A percentile compares a stretch with the other conserved stretches of the same genome.
phyloP scores from a whole-genome alignment of 257 asterid genomes.

The Jaltomata sinuosa region DNA sequence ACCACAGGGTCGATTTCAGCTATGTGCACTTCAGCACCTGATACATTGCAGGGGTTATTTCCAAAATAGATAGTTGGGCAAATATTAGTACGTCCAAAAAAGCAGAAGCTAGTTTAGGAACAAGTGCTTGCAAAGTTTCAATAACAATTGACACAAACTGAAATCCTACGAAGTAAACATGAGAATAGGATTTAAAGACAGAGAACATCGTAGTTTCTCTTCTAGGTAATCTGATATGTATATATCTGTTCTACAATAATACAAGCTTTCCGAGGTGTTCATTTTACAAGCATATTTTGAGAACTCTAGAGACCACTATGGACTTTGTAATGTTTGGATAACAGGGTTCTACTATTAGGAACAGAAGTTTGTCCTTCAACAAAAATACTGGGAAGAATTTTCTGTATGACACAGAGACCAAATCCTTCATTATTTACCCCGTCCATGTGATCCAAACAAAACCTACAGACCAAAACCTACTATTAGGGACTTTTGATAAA shows the following conservation, averaged over 20 bases:
- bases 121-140: neutral
- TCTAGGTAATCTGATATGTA: neutral
- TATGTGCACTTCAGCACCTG: constrained; percentile 67
- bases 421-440: neutral
- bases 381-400: neutral
- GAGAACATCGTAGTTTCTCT: neutral
- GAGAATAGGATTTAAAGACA: neutral
- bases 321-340: neutral
- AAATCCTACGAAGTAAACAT: neutral
- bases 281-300: neutral
- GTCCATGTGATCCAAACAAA: neutral
- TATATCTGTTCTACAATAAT: neutral
- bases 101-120: neutral
- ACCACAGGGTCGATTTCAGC: constrained; percentile 86
- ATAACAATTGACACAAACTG: neutral
- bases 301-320: neutral
- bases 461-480: neutral
- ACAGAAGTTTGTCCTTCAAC: neutral
- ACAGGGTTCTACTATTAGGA: neutral
- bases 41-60: neutral
- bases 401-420: neutral
- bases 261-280: neutral
- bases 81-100: neutral
- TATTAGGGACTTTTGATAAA: too few species aligned
- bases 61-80: neutral